Evolutionary conservation across 371 early-diverging fungal species (phyloP), one percentile per base, ranked within the genome.

Genomic region (Apophysomyces variabilis): DNA sequence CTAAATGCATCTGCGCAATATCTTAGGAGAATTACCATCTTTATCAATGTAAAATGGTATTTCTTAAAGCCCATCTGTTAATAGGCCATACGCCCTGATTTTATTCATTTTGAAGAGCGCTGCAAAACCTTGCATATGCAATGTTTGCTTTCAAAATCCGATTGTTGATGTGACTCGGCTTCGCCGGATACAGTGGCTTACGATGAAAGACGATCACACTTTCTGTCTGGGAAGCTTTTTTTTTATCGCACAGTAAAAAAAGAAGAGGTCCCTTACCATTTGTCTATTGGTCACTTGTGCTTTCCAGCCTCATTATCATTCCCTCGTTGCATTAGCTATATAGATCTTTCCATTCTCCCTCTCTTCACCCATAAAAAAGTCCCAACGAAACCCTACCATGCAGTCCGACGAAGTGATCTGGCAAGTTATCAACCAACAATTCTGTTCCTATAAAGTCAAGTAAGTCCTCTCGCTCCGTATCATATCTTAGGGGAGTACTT

Each of bases 401-500:
- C 80, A 79, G 67, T 78, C 80, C 35, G 85, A 85, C 75, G 85
- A 89, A 81, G 87, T 97, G 56, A 92, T 97, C 71, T 97, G 98
- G 98, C 89, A 92, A 69, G 93, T 95, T 47, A 93, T 97, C 66
- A 93, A 92, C 75, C 87, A 92, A 78, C 87, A 94, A 73, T 97
- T 97, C 75, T 97, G 98, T 70, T 95, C 96, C 7, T 97, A 89
- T 86, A 97, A 96, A 90, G 93, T 96, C 88, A 96, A 94, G 93
- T 92, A 87, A 66, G 89, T 78, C 4, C 39, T 38, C 8, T 13
- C 57, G 11, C n/a, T 16, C 1, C 18, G 8, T n/a, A 50, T 50
- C 54, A 21, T 7, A 4, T 8, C 18, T 11, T 6, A 9, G 54
- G 16, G 16, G 35, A 18, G n/a, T 37, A 1, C 54, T 38, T 7